These are phyloP conservation scores for Cyberlindnera suaveolens DNA, from an alignment of 805 yeast genomes.

Conservation along the genomic window DNA sequence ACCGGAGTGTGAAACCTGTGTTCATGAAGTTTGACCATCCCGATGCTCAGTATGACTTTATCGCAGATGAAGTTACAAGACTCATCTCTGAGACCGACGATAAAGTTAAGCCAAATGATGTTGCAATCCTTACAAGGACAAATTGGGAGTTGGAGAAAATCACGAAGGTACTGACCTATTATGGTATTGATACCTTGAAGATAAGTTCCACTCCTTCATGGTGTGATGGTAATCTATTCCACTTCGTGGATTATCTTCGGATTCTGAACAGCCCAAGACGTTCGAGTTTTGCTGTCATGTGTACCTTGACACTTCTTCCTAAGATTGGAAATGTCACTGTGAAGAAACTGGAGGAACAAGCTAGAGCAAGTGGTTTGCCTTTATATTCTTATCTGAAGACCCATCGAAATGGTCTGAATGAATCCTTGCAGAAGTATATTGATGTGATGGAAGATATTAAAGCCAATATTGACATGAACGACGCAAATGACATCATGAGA, in stretches of 20 bases:
- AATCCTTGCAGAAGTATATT: slow-evolving; percentile 25
- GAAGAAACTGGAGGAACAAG: slow-evolving; percentile 13
- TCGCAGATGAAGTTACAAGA: slow-evolving; percentile 38
- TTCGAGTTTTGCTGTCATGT: slow-evolving; percentile 24
- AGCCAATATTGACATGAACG: slow-evolving; percentile 9
- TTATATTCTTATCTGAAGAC: slow-evolving; percentile 9
- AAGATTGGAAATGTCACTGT: slow-evolving; percentile 20
- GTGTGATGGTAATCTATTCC: slow-evolving; percentile 36
- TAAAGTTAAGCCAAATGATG: slow-evolving; percentile 37
- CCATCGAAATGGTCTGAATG: slow-evolving; percentile 10
- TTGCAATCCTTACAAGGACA: slow-evolving; percentile 47
- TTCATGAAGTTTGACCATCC: slow-evolving; percentile 22
- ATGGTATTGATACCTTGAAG: slow-evolving; percentile 38
- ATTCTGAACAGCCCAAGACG: slow-evolving; percentile 27
- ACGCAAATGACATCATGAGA: slow-evolving; percentile 10
- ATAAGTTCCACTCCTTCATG: slow-evolving; percentile 45
- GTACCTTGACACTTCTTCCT: slow-evolving; percentile 22
- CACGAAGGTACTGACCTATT: slow-evolving; percentile 30
- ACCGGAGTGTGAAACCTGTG: slow-evolving; percentile 12
- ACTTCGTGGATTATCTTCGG: slow-evolving; percentile 44
- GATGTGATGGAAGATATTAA: slow-evolving; percentile 16
- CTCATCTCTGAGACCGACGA: slow-evolving; percentile 37
- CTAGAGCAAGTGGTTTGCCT: slow-evolving; percentile 1
- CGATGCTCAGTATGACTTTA: slow-evolving; percentile 36
- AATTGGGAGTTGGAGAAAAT: slow-evolving; percentile 42